These are phyloP conservation scores for Grosmannia huntii DNA, from an alignment of 2,329 filamentous ascomycete genomes.

Conservation along the genomic window DNA sequence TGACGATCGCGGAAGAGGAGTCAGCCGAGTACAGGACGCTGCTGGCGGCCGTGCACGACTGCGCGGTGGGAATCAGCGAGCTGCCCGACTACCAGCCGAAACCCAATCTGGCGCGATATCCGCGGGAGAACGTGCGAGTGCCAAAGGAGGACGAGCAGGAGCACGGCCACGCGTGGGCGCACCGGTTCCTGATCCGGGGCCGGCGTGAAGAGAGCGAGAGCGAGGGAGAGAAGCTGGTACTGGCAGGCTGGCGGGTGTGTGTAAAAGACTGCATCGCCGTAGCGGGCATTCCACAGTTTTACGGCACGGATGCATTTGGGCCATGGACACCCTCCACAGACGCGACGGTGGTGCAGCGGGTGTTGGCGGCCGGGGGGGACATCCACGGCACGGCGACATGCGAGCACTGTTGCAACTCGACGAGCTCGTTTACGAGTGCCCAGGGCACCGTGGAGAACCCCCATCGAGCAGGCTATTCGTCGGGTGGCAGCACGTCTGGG, in stretches of 20 bases:
- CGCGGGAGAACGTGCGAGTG: conserved; percentile 12
- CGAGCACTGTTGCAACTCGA: conserved; percentile 48
- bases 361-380: conserved; percentile 51
- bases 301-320: conserved; percentile 36
- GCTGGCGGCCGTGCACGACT: neutral
- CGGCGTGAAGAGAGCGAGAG: neutral
- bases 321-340: conserved; percentile 45
- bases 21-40: neutral
- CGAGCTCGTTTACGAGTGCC: conserved; percentile 46
- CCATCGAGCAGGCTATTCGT: conserved; percentile 58
- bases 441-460: conserved; percentile 63
- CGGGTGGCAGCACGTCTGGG: conserved; percentile 62
- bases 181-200: neutral
- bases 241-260: conserved; percentile 25
- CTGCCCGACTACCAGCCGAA: conserved; percentile 15
- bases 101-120: conserved; percentile 5
- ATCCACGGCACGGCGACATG: conserved; percentile 65
- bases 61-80: conserved; percentile 10
- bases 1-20: neutral
- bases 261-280: conserved; percentile 67
- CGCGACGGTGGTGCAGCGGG: conserved; percentile 16
- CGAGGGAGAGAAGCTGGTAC: neutral
- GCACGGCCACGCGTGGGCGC: conserved; percentile 18
- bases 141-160: conserved; percentile 13
- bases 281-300: conserved; percentile 40